Evolutionary conservation across 345 rosid species (phyloP), one percentile per base, ranked within the genome.

Genomic region (Hibiscus trionum): DNA sequence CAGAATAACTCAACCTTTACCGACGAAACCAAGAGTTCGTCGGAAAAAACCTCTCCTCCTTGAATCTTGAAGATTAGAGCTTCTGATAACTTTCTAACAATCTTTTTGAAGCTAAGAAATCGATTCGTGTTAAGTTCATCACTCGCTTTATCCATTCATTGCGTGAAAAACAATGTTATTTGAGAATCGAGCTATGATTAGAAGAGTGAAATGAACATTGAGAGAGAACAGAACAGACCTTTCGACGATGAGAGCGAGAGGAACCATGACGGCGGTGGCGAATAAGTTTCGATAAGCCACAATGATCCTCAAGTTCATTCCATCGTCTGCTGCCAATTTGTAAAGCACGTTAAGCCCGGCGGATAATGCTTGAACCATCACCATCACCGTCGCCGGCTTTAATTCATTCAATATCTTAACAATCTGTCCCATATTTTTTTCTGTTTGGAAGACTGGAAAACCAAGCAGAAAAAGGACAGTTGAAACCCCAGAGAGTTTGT

Each of bases 251-350:
- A 83, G 73, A 39, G 85, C 80, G 6, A 83, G 19, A 1, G 82
- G 86, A 69, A 78, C 46, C 68, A 81, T 78, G 31, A 76, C 57
- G 55, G 74, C 64, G 3, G 82, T 56, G 37, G 85, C 87, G 2
- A 83, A 78, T 5, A 75, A 26, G 62, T 74, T 76, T 72, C 88
- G 75, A 64, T 83, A 85, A 1, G 88, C 84, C 9, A 72, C 75
- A 10, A 85, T 66, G 24, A 83, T 69, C 35, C 83, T 80, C 47
- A 74, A 73, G 11, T 70, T 73, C 85, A 82, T 81, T 29, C 85
- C 85, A 73, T 77, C 85, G 16, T 58, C 73, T n/a, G 72, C 58
- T 1, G 78, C 81, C 60, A 83, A 72, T 62, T 81, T 85, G 65
- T 77, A 82, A 39, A 85, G 44, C 7, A 81, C 61, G 59, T 68